Evolutionary conservation across 805 yeast species (phyloP), one percentile per base, ranked within the genome.

Genomic region (Metschnikowia picachoensis): DNA sequence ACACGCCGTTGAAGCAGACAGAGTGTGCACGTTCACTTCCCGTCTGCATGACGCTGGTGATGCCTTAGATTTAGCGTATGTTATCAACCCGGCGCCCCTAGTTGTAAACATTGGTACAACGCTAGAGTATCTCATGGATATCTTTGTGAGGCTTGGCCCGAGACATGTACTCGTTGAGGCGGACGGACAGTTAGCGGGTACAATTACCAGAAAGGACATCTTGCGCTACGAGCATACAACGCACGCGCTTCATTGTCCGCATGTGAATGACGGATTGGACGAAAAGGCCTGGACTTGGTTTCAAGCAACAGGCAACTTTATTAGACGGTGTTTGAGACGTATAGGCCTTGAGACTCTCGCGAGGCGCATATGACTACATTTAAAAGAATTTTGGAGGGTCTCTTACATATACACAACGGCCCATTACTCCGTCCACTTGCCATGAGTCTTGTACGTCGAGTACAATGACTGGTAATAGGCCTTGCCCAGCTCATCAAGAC

Each of bases 161-260:
- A 72, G 86, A 37, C 76, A 82, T 28, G 73, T 94, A 1, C 71
- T 85, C 35, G 83, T 87, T 2, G 85, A 83, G 44, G 73, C 79
- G 9, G 65, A 74, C 29, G 94, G 91, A 1, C 50, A 60, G 2
- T 59, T 88, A 14, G 74, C 73, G 13, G 99, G 99, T 0, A 59
- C 88, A n/a, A 67, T 95, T 1, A 88, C 96, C 0, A 75, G 91
- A 47, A 94, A 94, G 58, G 98, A 91, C 59, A 71, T 92, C 14
- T 64, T 91, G 42, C 73, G 83, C 50, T 88, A 78, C 56, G 85
- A 83, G 52, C 60, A 66, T 47, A 66, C 71, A 10, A 48, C 51
- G n/a, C 68, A 67, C 44, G 59, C 60, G 31, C 35, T 54, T n/a
- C 49, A 60, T 12, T 40, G 44, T 2, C 59, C 60, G 15, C 39